Evolutionary conservation across 495 filamentous ascomycete genomes (phyloP).

Genomic region (Thermothielavioides terrestris): DNA sequence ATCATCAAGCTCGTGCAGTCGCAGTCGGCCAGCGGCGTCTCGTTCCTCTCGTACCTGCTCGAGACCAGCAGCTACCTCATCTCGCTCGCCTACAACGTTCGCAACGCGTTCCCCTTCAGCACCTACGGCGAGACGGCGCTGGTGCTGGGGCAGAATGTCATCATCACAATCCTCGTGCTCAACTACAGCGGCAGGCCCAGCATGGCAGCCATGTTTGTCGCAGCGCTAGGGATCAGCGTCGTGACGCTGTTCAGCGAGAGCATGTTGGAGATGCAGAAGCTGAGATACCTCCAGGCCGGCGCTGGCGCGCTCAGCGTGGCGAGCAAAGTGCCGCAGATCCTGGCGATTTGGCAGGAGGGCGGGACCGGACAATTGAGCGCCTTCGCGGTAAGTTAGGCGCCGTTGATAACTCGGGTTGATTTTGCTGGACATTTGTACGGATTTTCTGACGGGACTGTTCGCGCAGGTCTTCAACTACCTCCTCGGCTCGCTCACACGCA

Average conservation of each 20-base stretch:
- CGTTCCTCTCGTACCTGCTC: constrained; percentile 82
- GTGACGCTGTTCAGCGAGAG: constrained; percentile 60
- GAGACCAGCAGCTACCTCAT: constrained; percentile 81
- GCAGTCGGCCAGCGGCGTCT: constrained; percentile 69
- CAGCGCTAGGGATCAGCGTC: constrained; percentile 55
- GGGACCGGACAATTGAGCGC: constrained; percentile 93
- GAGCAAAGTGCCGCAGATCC: constrained; percentile 89
- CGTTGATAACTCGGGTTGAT: not conserved
- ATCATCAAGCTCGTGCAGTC: constrained; percentile 82
- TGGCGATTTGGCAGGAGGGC: constrained; percentile 69
- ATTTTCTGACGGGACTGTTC: not conserved
- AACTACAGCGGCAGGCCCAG: constrained; percentile 56
- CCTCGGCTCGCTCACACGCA: constrained; percentile 76
- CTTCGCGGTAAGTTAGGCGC: constrained; percentile 64
- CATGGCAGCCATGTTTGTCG: constrained; percentile 65
- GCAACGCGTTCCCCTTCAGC: constrained; percentile 87
- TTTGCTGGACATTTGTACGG: no score
- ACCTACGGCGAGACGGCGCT: constrained; percentile 92
- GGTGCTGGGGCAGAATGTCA: constrained; percentile 83
- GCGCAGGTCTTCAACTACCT: constrained; percentile 95
- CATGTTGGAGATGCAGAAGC: constrained; percentile 56
- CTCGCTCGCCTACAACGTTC: constrained; percentile 78
- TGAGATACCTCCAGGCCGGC: constrained; percentile 74
- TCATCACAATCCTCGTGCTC: constrained; percentile 76
- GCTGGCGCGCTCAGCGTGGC: constrained; percentile 74